Base-by-base conservation (phyloP, 2,329 filamentous ascomycete species). In the Lachnellula subtilissima region DNA sequence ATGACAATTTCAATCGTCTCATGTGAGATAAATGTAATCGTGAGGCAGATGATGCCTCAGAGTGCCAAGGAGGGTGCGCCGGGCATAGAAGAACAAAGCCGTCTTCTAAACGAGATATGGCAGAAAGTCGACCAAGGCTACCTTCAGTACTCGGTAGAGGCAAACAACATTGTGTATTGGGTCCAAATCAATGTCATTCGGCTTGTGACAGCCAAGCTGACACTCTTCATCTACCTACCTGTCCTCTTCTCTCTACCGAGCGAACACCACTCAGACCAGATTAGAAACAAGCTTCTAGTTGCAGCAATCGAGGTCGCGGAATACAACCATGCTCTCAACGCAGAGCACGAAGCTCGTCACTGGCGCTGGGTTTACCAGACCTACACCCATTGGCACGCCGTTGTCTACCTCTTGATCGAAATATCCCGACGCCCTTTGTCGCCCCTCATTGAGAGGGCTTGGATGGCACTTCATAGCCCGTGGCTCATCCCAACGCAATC, bases 241-340 rank as follows among this genome's bases (percentile, higher is more conserved):
- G 64, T 77, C 1, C 67, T 83, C 2, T 77, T 82, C 59, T 71
- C 73, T 1, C 67, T 68, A 1, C 65, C 70, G 0, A 72, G 65
- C 48, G 70, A 74, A 12, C 61, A 72, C 2, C 68, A 74, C 42
- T 70, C 74, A 1, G 67, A 68, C 1, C 69, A 76, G 19, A 63
- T 77, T 3, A 71, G 75, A 2, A 70, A 73, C 52, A 75, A 74
- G 35, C 68, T 83, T 0, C 75, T 82, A 3, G 71, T 77, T 43
- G 72, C 78, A 0, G 78, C 77, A 2, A 76, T 82, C 17, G 80
- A 83, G 59, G 72, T 82, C 0, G 78, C 80, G 43, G 80, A 83
- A 63, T 82, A 81, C 61, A 81, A 76, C 56, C 76, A 80, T 58
- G 71, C 76, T 1, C 67, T 85, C n/a, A 81, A 79, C 51, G 70